Base-by-base conservation (phyloP, 345 rosid species). In the Brassica carinata region DNA sequence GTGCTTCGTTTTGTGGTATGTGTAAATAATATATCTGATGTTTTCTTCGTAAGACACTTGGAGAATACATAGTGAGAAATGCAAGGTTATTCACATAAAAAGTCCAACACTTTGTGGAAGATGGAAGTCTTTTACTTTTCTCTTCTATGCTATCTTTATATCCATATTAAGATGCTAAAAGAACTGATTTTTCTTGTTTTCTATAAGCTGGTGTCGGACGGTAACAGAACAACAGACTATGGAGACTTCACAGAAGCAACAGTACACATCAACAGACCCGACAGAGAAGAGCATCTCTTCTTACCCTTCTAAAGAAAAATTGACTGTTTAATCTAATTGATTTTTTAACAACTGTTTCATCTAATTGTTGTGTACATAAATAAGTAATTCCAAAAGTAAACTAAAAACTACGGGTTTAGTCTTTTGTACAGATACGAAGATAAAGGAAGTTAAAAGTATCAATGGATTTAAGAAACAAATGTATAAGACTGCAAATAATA, bases 131-230 rank as follows among this genome's bases (percentile, higher is more conserved):
- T 40, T 63, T 48, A 3, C 17, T n/a, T n/a, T 62, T 8, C 31
- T 36, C 4, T 10, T 75, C 4, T 75, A 33, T 19, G 26, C 6
- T 75, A 51, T 64, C 5, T 62, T 10, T 29, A 14, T 63, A 38
- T 76, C 15, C 19, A 15, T 13, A 29, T 27, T 27, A 38, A 27
- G 10, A 17, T 55, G 18, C 72, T 18, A 8, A 6, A n/a, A 68
- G 4, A 17, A 11, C 26, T 79, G 10, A 68, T 45, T 23, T 8
- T 14, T 31, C 29, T 3, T 68, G 30, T 11, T 27, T 48, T 33
- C 45, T 80, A 69, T 19, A 95, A 98, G 98, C 97, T 64, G 97
- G 90, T 84, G 94, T 23, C 91, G 11, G 97, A 92, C 64, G 90
- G 92, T 57, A 89, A 90, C 79, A 92, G 97, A 53, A 88, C 88